Percentiles rank a stretch among this genome's conserved stretches.
Evolutionary conservation across 164 flowering plant genomes (phyloP).

Genomic region (Kingdonia uniflora): DNA sequence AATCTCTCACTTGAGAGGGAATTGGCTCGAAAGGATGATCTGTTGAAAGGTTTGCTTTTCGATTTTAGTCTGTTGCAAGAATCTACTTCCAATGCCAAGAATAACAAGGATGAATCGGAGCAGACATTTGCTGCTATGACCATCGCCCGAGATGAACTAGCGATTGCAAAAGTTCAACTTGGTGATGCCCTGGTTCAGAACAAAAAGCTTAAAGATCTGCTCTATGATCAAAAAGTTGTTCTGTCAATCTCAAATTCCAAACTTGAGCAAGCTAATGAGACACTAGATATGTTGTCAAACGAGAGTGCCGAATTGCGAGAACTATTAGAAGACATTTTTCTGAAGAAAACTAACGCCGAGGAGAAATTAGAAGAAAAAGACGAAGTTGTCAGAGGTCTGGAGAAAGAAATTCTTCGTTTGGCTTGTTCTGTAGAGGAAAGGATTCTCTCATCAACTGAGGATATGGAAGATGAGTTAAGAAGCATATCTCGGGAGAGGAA

Average conservation of each 20-base stretch:
- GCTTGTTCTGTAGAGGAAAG: conserved; percentile 32
- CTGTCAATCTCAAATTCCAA: conserved; percentile 30
- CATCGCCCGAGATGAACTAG: conserved; percentile 37
- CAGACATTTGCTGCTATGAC: conserved; percentile 26
- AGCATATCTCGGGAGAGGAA: conserved; percentile 43
- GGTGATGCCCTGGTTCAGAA: conserved; percentile 34
- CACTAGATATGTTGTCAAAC: conserved; percentile 27
- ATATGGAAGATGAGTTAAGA: conserved; percentile 32
- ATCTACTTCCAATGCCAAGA: conserved; percentile 54
- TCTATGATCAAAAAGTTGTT: conserved; percentile 38
- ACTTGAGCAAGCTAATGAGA: conserved; percentile 40
- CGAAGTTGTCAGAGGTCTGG: conserved; percentile 42
- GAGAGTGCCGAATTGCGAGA: conserved; percentile 46
- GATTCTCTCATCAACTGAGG: conserved; percentile 24
- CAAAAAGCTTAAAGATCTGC: conserved; percentile 28
- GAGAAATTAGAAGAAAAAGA: conserved; percentile 50
- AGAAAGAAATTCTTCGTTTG: conserved; percentile 50
- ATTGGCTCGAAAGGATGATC: conserved; percentile 41
- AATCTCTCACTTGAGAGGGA: conserved; percentile 43
- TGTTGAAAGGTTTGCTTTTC: conserved; percentile 67
- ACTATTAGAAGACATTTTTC: conserved; percentile 46
- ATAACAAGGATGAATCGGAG: conserved; percentile 56
- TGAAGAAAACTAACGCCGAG: conserved; percentile 40
- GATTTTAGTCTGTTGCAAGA: conserved; percentile 80
- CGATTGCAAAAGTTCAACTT: conserved; percentile 33